Evolutionary conservation across 78 protist species (phyloP), one percentile per base, ranked within the genome.

Genomic region (Pelomyxa schiedti): DNA sequence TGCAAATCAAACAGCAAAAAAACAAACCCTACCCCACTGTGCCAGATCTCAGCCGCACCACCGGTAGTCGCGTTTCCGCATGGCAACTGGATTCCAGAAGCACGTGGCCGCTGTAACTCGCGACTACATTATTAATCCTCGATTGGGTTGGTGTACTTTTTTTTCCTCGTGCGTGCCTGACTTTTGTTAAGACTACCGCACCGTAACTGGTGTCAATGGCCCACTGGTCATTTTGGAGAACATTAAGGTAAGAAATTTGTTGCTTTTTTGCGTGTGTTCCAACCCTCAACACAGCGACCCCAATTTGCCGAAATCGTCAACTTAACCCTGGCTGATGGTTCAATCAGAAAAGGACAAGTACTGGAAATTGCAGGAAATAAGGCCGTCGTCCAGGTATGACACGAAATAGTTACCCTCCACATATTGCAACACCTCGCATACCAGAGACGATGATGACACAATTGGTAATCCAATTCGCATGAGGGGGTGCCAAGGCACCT

Each of bases 311-410:
- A 98, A 79, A 97, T 98, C 68, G 99, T 98, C 32, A 87, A 88
- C 40, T 42, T 98, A 24, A 85, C 92, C 4, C 93, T 98, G 6
- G 88, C 89, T 16, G 91, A 95, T 66, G 99, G 99, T 36, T 64
- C 86, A 8, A 69, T 40, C 70, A 81, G 99, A 39, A 32, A 76
- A 35, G 99, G 98, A 22, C 97, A 97, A 77, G 97, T 97, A 4
- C 90, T 97, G 28, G 98, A 95, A 71, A 83, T 95, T 16, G 22
- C 70, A 1, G 99, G 98, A 42, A 58, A 77, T 65, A 83, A 77
- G 77, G 98, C 99, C 37, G 96, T 97, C 65, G 99, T 97, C 69
- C 99, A 97, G n/a, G n/a, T n/a, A n/a, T n/a, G n/a, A n/a, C n/a
- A n/a, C n/a, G n/a, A n/a, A n/a, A n/a, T n/a, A n/a, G n/a, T n/a